These are phyloP conservation scores for Cladosporium colombiae DNA, from an alignment of 2,329 filamentous ascomycete genomes.

Conservation along the genomic window DNA sequence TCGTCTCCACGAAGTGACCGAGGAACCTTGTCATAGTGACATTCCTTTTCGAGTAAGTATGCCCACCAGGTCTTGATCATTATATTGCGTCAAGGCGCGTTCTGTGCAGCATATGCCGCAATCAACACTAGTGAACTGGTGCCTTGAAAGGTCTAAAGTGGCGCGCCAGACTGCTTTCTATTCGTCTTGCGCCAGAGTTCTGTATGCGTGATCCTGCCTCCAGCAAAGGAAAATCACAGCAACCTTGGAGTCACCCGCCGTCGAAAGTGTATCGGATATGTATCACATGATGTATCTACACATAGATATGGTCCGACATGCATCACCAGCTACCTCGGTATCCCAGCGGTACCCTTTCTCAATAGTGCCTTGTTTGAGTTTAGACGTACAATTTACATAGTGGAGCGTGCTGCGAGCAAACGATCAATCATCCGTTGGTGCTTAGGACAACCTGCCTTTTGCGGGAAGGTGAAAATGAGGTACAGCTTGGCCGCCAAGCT, in stretches of 20 bases:
- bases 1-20: too few relatives aligned
- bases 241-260: not conserved
- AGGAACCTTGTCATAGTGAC: too few relatives aligned
- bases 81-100: not conserved
- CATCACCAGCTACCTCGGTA: not conserved
- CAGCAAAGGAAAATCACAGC: not conserved
- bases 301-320: not conserved
- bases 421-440: not conserved
- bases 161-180: not conserved
- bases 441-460: conserved; percentile 10
- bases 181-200: not conserved
- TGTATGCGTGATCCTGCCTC: not conserved
- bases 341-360: not conserved
- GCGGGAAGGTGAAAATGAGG: conserved; percentile 1
- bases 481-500: conserved; percentile 16
- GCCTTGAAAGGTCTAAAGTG: not conserved
- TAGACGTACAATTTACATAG: not conserved
- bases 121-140: not conserved
- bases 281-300: not conserved
- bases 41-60: too few relatives aligned
- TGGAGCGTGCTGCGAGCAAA: not conserved
- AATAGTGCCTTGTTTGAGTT: not conserved
- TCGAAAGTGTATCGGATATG: not conserved
- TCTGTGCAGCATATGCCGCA: not conserved
- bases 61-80: not conserved